A percentile compares a stretch with the other conserved stretches of the same genome.
Evolutionary conservation across 2,329 filamentous ascomycete species (phyloP).

Genomic region (Rutstroemia sp.): DNA sequence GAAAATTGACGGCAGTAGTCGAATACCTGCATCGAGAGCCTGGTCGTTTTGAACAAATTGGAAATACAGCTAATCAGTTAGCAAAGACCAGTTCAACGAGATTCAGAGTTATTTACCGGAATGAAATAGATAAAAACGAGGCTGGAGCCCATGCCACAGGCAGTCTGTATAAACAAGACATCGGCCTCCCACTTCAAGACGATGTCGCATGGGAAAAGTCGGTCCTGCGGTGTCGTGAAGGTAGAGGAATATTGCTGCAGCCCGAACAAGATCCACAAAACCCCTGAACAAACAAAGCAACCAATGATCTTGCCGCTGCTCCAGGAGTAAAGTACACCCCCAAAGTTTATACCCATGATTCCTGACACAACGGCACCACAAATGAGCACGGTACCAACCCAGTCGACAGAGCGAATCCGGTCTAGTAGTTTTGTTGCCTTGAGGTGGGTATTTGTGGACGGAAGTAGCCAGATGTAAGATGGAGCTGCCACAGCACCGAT

Average conservation of each 20-base stretch:
- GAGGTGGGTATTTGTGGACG: not conserved
- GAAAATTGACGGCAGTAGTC: slow-evolving; percentile 22
- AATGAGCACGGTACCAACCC: slow-evolving; percentile 24
- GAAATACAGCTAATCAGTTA: slow-evolving; percentile 23
- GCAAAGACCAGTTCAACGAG: not conserved
- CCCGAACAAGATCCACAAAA: slow-evolving; percentile 22
- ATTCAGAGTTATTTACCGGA: slow-evolving; percentile 22
- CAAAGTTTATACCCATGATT: slow-evolving; percentile 30
- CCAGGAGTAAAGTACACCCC: slow-evolving; percentile 28
- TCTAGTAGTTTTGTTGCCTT: not conserved
- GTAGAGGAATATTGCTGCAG: slow-evolving; percentile 24
- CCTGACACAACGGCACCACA: slow-evolving; percentile 29
- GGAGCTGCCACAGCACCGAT: slow-evolving; percentile 26
- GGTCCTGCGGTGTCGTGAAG: slow-evolving; percentile 19
- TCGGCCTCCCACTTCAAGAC: slow-evolving; percentile 31
- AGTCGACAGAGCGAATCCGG: slow-evolving; percentile 14
- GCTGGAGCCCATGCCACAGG: slow-evolving; percentile 28
- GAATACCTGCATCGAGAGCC: slow-evolving; percentile 34
- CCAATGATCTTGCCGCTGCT: slow-evolving; percentile 21
- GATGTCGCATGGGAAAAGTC: slow-evolving; percentile 27
- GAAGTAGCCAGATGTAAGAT: slow-evolving; percentile 12
- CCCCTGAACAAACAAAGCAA: slow-evolving; percentile 37
- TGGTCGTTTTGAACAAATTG: slow-evolving; percentile 40
- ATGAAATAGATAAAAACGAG: slow-evolving; percentile 35
- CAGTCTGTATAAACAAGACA: slow-evolving; percentile 30